Base-by-base conservation (phyloP, 306 rosid species). In the Arachis hypogaea region DNA sequence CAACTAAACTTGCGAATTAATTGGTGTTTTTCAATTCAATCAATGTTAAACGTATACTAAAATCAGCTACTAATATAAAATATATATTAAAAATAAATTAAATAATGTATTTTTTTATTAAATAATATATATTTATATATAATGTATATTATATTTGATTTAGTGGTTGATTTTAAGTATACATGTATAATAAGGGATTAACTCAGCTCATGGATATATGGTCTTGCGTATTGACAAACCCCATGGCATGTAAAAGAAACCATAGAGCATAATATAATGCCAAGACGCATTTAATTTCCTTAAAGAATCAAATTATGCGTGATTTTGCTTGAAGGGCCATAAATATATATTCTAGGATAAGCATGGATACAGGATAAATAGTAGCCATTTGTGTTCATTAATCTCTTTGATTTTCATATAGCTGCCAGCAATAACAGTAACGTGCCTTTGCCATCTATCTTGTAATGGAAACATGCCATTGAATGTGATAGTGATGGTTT, bases 381-480 rank as follows among this genome's bases (percentile, higher is more conserved):
- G 5, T 51, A 45, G 54, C 57, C 63, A 38, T 64, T 63, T 70
- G 57, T 58, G 82, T 69, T 77, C 59, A 59, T 78, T 73, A 73
- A 52, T 57, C 6, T 22, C 28, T 22, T 22, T 33, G 38, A 33
- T 33, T 33, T 33, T 33, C 38, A 33, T 33, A 33, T 22, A 8
- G 50, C 58, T 84, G 73, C 78, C 85, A 80, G 78, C 80, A 45
- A 44, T 6, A 49, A 57, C 28, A 71, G 59, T 77, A 30, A 58
- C 80, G 77, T 76, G 77, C 70, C 71, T 54, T 59, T 45, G 66
- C 76, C 83, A 65, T 52, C 74, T 14, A 82, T 45, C 58, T 59
- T 29, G 75, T 69, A 16, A 29, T 73, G 4, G 82, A 80, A 80
- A 77, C 80, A 59, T 38, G 61, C 16, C 73, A 69, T 80, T 84